These are phyloP conservation scores for Solanum ossicruentum DNA, from an alignment of 257 asterid species.

Conservation along the genomic window DNA sequence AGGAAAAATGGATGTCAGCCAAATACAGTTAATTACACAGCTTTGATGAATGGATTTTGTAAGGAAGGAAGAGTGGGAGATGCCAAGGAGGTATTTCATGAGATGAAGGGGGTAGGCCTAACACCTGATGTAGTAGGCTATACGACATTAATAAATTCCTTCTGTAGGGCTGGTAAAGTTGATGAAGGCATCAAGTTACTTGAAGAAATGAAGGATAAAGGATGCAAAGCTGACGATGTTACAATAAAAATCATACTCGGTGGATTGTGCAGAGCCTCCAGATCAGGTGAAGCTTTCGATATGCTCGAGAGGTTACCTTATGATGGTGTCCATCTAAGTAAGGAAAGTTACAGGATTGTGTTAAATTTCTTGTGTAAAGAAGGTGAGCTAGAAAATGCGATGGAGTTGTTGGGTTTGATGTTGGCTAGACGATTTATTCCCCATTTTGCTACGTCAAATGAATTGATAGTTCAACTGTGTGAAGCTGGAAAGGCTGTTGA, in stretches of 20 bases:
- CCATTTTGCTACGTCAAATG: slow-evolving; percentile 76
- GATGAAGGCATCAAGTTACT: slow-evolving; percentile 70
- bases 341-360: slow-evolving; percentile 81
- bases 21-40: slow-evolving; percentile 55
- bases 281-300: slow-evolving; percentile 57
- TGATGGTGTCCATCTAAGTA: slow-evolving; percentile 60
- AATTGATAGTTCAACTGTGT: slow-evolving; percentile 59
- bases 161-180: slow-evolving; percentile 49
- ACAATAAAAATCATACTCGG: slow-evolving; percentile 68
- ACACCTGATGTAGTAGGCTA: slow-evolving; percentile 58
- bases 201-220: slow-evolving; percentile 54
- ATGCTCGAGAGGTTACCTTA: slow-evolving; percentile 67
- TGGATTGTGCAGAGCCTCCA: slow-evolving; percentile 55
- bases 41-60: slow-evolving; percentile 66
- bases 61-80: slow-evolving; percentile 57
- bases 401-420: slow-evolving; percentile 52
- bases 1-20: slow-evolving; percentile 75
- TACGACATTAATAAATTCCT: slow-evolving; percentile 49
- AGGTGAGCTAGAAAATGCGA: slow-evolving; percentile 50
- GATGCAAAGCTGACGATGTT: slow-evolving; percentile 60
- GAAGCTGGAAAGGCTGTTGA: slow-evolving; percentile 53
- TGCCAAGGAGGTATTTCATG: slow-evolving; percentile 42
- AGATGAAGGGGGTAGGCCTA: slow-evolving; percentile 44
- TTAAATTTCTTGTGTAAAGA: slow-evolving; percentile 60
- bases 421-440: slow-evolving; percentile 69